Percentiles rank a stretch among this genome's conserved stretches.
Evolutionary conservation across 2,329 filamentous ascomycete species (phyloP).

Genomic region (Cladosporium halotolerans): DNA sequence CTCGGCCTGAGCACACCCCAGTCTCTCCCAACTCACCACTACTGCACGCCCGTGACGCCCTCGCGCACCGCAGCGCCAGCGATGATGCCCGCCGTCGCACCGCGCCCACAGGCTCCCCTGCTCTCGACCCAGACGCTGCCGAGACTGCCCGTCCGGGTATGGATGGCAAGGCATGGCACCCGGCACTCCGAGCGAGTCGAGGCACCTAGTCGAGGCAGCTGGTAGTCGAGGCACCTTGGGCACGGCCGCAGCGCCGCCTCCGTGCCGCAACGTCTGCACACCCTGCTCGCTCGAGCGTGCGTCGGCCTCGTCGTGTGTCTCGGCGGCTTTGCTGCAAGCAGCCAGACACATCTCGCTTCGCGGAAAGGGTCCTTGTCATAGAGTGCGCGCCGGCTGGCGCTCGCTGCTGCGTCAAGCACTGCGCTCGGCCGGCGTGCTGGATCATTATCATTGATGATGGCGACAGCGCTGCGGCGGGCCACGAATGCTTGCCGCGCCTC

Average conservation of each 20-base stretch:
- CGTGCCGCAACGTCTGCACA: too few species aligned
- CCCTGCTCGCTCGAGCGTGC: background rate
- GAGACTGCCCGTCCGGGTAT: too few species aligned
- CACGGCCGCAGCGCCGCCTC: background rate
- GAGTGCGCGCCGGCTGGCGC: too few species aligned
- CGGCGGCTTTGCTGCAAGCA: slow-evolving; percentile 1
- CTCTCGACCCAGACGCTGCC: too few species aligned
- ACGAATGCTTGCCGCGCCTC: too few species aligned
- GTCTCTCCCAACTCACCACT: too few species aligned
- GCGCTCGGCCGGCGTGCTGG: too few species aligned
- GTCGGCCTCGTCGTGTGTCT: background rate
- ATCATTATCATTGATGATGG: too few species aligned
- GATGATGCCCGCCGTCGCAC: background rate
- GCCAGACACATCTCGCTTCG: slow-evolving; percentile 7
- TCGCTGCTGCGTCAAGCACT: too few species aligned
- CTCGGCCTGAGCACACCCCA: too few species aligned
- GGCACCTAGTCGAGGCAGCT: background rate
- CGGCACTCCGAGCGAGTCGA: background rate
- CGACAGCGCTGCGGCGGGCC: too few species aligned
- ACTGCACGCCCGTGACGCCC: background rate
- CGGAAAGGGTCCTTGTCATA: too few species aligned
- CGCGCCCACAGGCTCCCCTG: background rate
- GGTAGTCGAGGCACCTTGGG: background rate
- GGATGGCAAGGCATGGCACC: background rate
- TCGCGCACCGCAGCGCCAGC: background rate